These are phyloP conservation scores for Mycena capillaripes DNA, from an alignment of 768 basidiomycete genomes.

Conservation along the genomic window DNA sequence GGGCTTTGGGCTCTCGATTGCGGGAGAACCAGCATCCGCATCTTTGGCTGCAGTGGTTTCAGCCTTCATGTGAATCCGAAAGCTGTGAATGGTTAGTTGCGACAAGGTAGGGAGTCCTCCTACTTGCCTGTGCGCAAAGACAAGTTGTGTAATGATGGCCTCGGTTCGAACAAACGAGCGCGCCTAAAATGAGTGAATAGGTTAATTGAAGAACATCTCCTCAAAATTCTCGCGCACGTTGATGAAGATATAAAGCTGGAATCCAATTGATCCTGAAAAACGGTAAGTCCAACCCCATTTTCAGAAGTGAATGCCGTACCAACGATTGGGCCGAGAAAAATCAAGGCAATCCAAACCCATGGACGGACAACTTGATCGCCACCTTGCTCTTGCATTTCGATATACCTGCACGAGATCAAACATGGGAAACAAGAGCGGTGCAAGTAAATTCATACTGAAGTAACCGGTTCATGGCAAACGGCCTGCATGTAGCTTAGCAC, in stretches of 20 bases:
- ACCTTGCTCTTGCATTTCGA: conserved; percentile 60
- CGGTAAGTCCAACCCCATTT: too few species aligned
- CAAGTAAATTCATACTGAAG: conserved; percentile 46
- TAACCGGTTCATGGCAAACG: conserved; percentile 57
- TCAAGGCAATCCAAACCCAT: conserved; percentile 75
- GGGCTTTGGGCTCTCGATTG: not conserved
- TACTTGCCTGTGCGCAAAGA: conserved; percentile 54
- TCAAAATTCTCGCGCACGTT: conserved; percentile 45
- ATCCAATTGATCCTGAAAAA: conserved; percentile 49
- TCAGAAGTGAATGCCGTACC: conserved; percentile 20
- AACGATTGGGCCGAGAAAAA: conserved; percentile 63
- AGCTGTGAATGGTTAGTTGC: conserved; percentile 22
- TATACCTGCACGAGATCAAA: conserved; percentile 54
- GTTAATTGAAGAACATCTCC: conserved; percentile 42
- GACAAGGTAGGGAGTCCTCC: not conserved
- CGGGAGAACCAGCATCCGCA: not conserved
- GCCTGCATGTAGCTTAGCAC: conserved; percentile 46
- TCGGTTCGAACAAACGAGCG: conserved; percentile 65
- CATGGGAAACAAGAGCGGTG: not conserved
- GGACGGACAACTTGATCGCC: conserved; percentile 65
- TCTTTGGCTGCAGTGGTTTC: conserved; percentile 35
- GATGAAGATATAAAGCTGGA: conserved; percentile 69
- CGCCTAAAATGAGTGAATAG: conserved; percentile 43
- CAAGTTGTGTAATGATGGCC: conserved; percentile 57
- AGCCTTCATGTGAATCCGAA: conserved; percentile 75